A percentile compares a stretch with the other conserved stretches of the same genome.
Evolutionary conservation across 23 red algal species (phyloP).

Genomic region (Gracilaria domingensis): DNA sequence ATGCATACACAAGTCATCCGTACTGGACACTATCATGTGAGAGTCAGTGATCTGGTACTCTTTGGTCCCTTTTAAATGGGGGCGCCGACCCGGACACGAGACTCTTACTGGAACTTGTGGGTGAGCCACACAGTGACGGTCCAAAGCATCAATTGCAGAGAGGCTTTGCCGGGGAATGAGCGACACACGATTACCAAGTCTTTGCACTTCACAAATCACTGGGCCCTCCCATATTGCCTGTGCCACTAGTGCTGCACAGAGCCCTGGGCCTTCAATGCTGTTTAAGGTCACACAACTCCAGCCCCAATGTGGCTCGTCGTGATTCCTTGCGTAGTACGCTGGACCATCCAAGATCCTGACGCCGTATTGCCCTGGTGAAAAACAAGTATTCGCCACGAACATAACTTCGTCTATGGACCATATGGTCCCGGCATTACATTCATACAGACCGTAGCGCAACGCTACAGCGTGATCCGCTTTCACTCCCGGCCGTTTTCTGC

Average conservation of each 20-base stretch:
- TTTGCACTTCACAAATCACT: neutral
- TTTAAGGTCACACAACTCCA: neutral
- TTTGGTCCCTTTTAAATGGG: neutral
- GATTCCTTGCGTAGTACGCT: neutral
- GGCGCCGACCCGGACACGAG: neutral
- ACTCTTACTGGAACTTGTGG: neutral
- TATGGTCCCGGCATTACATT: too few species aligned
- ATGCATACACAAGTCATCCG: neutral
- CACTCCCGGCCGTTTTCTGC: too few species aligned
- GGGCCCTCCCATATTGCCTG: neutral
- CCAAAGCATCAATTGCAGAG: neutral
- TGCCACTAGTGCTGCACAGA: neutral
- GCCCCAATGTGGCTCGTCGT: neutral
- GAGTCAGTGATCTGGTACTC: neutral
- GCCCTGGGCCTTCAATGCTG: neutral
- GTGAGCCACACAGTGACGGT: neutral
- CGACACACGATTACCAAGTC: neutral
- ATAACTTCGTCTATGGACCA: neutral
- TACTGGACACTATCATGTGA: neutral
- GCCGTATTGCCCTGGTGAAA: neutral
- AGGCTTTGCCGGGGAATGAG: neutral
- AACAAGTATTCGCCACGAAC: neutral
- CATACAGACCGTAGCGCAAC: too few species aligned
- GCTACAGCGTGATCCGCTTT: too few species aligned
- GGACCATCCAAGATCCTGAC: neutral